Conservation (phyloP, 108 stramenopile genomes). For the Aurantiochytrium sp. region DNA sequence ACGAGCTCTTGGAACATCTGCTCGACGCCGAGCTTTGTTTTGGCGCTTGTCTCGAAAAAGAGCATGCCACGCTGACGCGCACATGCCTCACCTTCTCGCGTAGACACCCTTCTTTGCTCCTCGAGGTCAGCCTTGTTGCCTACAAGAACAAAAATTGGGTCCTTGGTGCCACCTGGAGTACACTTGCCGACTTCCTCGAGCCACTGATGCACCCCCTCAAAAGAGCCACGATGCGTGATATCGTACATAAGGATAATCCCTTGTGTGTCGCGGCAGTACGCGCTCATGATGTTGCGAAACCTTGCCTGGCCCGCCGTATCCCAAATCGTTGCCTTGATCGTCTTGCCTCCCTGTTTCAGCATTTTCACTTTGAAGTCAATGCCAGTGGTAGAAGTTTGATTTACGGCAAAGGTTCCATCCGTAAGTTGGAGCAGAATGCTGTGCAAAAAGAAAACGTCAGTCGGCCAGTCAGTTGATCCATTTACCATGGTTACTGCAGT, state of each 20-base stretch:
- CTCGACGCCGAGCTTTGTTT: conserved; percentile 76
- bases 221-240: conserved; percentile 89
- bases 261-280: conserved; percentile 96
- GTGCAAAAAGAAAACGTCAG: neutral
- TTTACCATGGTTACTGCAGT: no score
- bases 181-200: conserved; percentile 91
- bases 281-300: conserved; percentile 90
- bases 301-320: conserved; percentile 82
- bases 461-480: neutral
- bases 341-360: neutral
- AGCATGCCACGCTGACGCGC: conserved; percentile 28
- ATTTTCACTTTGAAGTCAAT: conserved; percentile 88
- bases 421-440: conserved; percentile 94
- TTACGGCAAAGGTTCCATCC: conserved; percentile 93
- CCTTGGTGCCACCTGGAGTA: conserved; percentile 82
- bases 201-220: conserved; percentile 93
- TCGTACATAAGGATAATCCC: conserved; percentile 93
- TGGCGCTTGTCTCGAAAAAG: conserved; percentile 28
- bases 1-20: conserved; percentile 88
- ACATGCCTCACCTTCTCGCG: conserved; percentile 17
- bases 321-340: conserved; percentile 38
- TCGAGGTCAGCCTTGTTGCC: conserved; percentile 92
- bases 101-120: conserved; percentile 22
- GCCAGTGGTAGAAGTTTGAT: conserved; percentile 92
- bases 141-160: conserved; percentile 87